phyloP scores from a whole-genome alignment of 2,329 filamentous ascomycete genomes.

The Macrophomina phaseolina region DNA sequence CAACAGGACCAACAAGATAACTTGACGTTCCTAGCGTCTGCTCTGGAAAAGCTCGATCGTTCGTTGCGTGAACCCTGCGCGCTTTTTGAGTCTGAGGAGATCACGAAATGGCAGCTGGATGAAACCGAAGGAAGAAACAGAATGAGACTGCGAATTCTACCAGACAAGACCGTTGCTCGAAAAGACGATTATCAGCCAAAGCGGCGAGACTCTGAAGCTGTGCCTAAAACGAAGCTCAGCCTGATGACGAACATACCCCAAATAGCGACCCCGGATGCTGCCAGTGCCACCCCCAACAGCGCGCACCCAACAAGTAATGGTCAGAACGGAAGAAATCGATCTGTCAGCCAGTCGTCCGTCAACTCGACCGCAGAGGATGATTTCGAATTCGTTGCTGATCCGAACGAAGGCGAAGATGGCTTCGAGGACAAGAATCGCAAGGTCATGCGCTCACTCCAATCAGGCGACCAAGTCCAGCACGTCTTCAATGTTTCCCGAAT shows the following conservation, averaged over 20 bases:
- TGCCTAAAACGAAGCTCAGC: constrained; percentile 51
- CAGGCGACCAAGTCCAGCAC: constrained; percentile 88
- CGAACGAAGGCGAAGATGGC: constrained; percentile 80
- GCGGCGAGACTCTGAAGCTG: constrained; percentile 66
- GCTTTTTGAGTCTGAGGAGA: constrained; percentile 70
- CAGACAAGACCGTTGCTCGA: constrained; percentile 69
- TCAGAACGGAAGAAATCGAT: constrained; percentile 40
- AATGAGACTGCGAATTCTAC: constrained; percentile 86
- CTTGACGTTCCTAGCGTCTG: constrained; percentile 74
- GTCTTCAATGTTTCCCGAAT: constrained; percentile 96
- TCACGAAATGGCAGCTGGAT: constrained; percentile 87
- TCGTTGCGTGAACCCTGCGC: constrained; percentile 81
- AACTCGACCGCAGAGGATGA: constrained; percentile 74
- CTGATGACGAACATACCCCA: constrained; percentile 52
- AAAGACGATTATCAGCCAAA: constrained; percentile 85
- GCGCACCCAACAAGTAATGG: constrained; percentile 31
- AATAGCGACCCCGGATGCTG: constrained; percentile 30
- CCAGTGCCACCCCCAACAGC: constrained; percentile 35
- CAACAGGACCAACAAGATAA: constrained; percentile 95
- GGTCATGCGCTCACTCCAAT: constrained; percentile 91
- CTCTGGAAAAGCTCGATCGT: constrained; percentile 78
- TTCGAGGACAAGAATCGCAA: constrained; percentile 99
- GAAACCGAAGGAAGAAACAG: constrained; percentile 94
- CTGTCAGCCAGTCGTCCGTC: constrained; percentile 50
- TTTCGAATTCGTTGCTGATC: constrained; percentile 94